These are phyloP conservation scores for Candida cerambycidarum DNA, from an alignment of 805 yeast genomes.

Conservation along the genomic window DNA sequence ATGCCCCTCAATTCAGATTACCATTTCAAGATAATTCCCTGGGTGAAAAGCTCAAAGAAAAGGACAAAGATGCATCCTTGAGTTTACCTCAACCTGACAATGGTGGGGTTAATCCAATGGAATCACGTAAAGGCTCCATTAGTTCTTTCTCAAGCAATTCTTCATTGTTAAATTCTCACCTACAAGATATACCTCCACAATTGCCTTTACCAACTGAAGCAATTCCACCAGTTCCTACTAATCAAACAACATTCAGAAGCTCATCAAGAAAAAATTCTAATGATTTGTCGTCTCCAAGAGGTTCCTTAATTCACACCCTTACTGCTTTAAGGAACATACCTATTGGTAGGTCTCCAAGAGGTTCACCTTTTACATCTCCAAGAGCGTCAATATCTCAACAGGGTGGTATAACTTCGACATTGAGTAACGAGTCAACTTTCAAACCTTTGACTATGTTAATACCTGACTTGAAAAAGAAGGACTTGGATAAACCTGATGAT, in stretches of 20 bases:
- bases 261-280: conserved; percentile 37
- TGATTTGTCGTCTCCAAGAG: conserved; percentile 39
- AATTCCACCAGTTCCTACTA: conserved; percentile 42
- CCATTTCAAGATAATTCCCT: conserved; percentile 59
- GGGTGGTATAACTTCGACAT: conserved; percentile 12
- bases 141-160: conserved; percentile 23
- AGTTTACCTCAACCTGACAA: conserved; percentile 5
- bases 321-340: conserved; percentile 41
- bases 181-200: conserved; percentile 54
- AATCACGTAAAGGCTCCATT: conserved; percentile 13
- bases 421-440: conserved; percentile 21
- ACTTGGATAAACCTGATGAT: neutral
- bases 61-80: conserved; percentile 6
- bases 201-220: conserved; percentile 57
- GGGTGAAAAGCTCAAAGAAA: neutral
- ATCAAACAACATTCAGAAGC: conserved; percentile 33
- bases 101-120: neutral
- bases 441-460: conserved; percentile 12
- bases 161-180: conserved; percentile 29
- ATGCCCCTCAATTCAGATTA: conserved; percentile 59
- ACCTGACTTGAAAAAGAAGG: conserved; percentile 3
- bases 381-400: conserved; percentile 47
- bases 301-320: conserved; percentile 41
- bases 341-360: conserved; percentile 32
- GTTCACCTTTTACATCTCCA: conserved; percentile 46